Conservation (phyloP, 2,329 filamentous ascomycete genomes). For the Aspergillus amoenus region DNA sequence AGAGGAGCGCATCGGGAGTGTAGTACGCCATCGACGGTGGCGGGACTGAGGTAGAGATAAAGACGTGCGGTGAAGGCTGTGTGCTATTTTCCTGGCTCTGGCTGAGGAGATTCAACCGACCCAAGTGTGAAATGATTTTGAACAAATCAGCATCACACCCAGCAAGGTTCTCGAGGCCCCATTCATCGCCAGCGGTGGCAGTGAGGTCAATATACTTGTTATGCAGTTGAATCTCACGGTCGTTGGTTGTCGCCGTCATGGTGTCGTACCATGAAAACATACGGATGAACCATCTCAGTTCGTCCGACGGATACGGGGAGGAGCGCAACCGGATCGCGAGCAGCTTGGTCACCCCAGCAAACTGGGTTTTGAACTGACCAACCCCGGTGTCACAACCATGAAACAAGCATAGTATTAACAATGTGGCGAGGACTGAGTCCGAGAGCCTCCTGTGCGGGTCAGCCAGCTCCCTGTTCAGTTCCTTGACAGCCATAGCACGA, state of each 20-base stretch:
- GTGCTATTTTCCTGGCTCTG: constrained; percentile 55
- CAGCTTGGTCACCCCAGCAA: constrained; percentile 89
- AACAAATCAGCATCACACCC: constrained; percentile 87
- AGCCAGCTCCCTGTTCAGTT: constrained; percentile 80
- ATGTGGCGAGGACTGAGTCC: constrained; percentile 83
- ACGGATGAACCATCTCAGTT: constrained; percentile 76
- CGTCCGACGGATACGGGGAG: constrained; percentile 64
- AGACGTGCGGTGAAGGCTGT: constrained; percentile 12
- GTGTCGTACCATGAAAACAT: constrained; percentile 95
- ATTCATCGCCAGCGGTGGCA: constrained; percentile 64
- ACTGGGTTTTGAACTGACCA: constrained; percentile 89
- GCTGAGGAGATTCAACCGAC: constrained; percentile 78
- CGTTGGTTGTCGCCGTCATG: constrained; percentile 87
- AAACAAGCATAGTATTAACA: constrained; percentile 85
- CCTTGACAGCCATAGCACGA: constrained; percentile 77
- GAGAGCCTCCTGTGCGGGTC: constrained; percentile 73
- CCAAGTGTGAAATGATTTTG: constrained; percentile 79
- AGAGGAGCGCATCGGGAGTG: constrained; percentile 17
- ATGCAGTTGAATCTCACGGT: constrained; percentile 79
- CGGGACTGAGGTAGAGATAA: constrained; percentile 25
- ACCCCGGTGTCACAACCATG: constrained; percentile 92
- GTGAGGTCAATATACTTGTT: constrained; percentile 63
- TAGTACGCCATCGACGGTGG: constrained; percentile 36
- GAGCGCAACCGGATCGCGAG: constrained; percentile 70
- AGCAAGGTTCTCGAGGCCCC: constrained; percentile 77